Conservation (phyloP, 345 rosid genomes). For the Corymbia maculata region DNA sequence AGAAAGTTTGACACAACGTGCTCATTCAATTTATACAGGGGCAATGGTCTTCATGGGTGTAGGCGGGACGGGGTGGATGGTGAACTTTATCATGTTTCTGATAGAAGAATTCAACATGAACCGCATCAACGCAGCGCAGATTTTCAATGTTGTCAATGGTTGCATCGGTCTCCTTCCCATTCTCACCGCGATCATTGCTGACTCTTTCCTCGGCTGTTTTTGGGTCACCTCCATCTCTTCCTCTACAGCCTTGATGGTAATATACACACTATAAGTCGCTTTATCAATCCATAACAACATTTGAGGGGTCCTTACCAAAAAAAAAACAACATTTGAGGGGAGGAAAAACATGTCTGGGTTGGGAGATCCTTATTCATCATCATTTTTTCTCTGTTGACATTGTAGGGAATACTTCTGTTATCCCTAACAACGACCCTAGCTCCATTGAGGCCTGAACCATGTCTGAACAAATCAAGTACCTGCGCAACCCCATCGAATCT, state of each 20-base stretch:
- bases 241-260: slow-evolving; percentile 21
- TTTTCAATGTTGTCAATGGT: slow-evolving; percentile 8
- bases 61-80: slow-evolving; percentile 16
- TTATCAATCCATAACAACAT: neutral
- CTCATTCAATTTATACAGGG: neutral
- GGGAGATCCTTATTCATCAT: neutral
- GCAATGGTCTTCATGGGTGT: neutral
- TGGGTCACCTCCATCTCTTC: slow-evolving; percentile 15
- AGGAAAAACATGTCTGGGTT: neutral
- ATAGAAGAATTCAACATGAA: slow-evolving; percentile 11
- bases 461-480: slow-evolving; percentile 2
- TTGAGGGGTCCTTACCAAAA: too few species aligned
- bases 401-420: slow-evolving; percentile 29
- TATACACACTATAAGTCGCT: neutral
- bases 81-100: slow-evolving; percentile 15
- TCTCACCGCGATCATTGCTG: slow-evolving; percentile 19
- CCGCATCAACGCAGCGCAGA: slow-evolving; percentile 15
- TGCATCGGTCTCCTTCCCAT: slow-evolving; percentile 2
- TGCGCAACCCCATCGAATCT: slow-evolving; percentile 20
- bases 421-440: slow-evolving; percentile 16
- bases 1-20: neutral
- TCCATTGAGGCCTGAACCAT: slow-evolving; percentile 27
- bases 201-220: slow-evolving; percentile 29
- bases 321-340: neutral
- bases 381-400: neutral